Conservation (phyloP, 78 protist species). For the Cavenderia fasciculata region DNA sequence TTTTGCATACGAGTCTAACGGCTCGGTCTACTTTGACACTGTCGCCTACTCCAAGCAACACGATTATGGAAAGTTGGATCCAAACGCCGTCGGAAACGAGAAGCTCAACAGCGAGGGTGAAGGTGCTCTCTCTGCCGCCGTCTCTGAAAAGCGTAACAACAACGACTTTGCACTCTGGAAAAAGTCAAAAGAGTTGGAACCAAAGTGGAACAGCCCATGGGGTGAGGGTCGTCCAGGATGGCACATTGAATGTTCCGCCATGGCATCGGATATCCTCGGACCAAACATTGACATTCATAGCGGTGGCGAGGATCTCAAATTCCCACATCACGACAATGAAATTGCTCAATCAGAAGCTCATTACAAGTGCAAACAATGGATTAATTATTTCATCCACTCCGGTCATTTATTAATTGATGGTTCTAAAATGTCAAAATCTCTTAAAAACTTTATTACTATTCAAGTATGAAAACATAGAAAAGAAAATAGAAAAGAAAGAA, state of each 20-base stretch:
- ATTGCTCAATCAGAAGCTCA: slow-evolving; percentile 95
- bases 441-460: slow-evolving; percentile 99
- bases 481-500: neutral
- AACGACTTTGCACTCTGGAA: slow-evolving; percentile 96
- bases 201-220: slow-evolving; percentile 93
- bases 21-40: slow-evolving; percentile 91
- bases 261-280: slow-evolving; percentile 90
- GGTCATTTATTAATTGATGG: slow-evolving; percentile 96
- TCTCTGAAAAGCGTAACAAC: slow-evolving; percentile 50
- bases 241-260: slow-evolving; percentile 99
- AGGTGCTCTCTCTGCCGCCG: slow-evolving; percentile 21
- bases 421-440: slow-evolving; percentile 97
- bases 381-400: slow-evolving; percentile 95
- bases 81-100: slow-evolving; percentile 80
- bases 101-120: slow-evolving; percentile 84
- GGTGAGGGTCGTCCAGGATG: slow-evolving; percentile 99
- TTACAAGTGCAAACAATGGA: slow-evolving; percentile 91
- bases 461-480: slow-evolving; percentile 14
- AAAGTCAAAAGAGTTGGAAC: slow-evolving; percentile 89
- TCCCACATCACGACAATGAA: slow-evolving; percentile 99
- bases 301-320: slow-evolving; percentile 99
- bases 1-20: slow-evolving; percentile 89
- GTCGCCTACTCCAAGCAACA: slow-evolving; percentile 68
- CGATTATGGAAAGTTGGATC: slow-evolving; percentile 89
- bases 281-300: slow-evolving; percentile 84